Percentiles rank a stretch among this genome's conserved stretches.
Conservation (phyloP, 768 basidiomycete species). For the Amanita rubescens region DNA sequence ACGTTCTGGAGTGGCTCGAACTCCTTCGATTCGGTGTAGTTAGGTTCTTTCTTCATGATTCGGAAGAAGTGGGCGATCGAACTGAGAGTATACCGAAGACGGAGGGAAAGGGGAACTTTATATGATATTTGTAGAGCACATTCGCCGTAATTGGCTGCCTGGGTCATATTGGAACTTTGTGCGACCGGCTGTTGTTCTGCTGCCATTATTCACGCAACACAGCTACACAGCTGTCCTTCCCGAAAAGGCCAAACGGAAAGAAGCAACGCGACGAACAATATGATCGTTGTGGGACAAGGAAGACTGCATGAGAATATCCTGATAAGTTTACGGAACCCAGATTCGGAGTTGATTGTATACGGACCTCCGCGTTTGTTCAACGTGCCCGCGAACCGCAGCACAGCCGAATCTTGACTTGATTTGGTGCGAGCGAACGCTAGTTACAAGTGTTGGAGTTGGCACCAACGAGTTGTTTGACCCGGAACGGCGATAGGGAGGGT, state of each 20-base stretch:
- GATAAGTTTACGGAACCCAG: too few relatives aligned
- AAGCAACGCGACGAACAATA: too few relatives aligned
- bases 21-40: too few relatives aligned
- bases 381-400: too few relatives aligned
- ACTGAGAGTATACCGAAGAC: neutral
- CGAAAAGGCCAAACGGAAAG: neutral
- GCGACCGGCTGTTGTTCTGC: neutral
- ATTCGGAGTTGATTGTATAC: too few relatives aligned
- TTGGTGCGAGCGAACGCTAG: too few relatives aligned
- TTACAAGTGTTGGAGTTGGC: too few relatives aligned
- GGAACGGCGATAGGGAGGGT: neutral
- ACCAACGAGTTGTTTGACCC: too few relatives aligned
- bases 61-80: neutral
- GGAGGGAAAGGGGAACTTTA: neutral
- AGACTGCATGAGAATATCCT: neutral
- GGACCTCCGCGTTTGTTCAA: neutral
- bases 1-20: too few relatives aligned
- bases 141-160: neutral
- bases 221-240: neutral
- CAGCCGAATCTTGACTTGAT: too few relatives aligned
- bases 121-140: neutral
- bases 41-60: neutral
- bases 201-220: neutral
- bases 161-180: neutral
- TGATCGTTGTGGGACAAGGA: neutral